Percentiles rank a stretch among this genome's conserved stretches.
Conservation (phyloP, 306 rosid genomes). For the Vigna radiata region DNA sequence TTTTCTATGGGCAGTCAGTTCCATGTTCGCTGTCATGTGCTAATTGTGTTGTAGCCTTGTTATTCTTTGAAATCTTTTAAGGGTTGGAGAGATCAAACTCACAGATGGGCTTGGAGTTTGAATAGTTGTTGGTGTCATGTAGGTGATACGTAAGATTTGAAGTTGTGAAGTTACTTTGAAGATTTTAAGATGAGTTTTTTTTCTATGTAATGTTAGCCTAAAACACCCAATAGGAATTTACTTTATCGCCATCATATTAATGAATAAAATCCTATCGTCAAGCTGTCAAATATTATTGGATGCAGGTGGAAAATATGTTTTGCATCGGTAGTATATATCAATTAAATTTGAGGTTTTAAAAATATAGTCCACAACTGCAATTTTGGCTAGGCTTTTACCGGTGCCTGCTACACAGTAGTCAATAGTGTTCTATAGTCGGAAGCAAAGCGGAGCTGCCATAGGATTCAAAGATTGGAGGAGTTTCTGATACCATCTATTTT, state of each 20-base stretch:
- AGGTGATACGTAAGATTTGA: slow-evolving; percentile 1
- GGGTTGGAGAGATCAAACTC: background rate
- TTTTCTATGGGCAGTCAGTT: background rate
- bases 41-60: slow-evolving; percentile 3
- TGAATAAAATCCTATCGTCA: background rate
- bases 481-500: too few species aligned
- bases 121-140: slow-evolving; percentile 2
- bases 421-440: background rate
- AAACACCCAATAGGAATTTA: background rate
- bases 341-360: background rate
- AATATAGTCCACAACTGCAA: background rate
- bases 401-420: background rate
- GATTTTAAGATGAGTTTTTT: background rate
- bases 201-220: background rate
- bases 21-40: background rate
- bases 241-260: background rate
- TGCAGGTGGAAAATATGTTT: background rate
- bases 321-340: background rate
- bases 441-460: background rate
- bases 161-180: slow-evolving; percentile 11
- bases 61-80: slow-evolving; percentile 15
- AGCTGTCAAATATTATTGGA: background rate
- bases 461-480: too few species aligned
- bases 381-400: background rate
- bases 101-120: background rate